Evolutionary conservation across 495 filamentous ascomycete genomes (phyloP), one percentile per base, ranked within the genome.

Genomic region (Penicillium egyptiacum): DNA sequence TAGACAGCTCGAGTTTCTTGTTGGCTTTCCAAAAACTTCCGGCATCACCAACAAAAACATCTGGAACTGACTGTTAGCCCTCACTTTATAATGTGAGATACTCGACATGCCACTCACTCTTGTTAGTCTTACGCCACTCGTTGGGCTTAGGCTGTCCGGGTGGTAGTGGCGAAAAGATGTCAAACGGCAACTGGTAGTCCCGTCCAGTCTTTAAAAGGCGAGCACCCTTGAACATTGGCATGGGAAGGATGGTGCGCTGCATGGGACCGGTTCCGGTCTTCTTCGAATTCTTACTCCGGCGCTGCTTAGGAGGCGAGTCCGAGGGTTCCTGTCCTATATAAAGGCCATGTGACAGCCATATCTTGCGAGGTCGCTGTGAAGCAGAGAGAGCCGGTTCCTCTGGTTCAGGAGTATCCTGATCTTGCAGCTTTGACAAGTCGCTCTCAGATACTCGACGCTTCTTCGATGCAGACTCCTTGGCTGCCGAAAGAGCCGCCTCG

Each of bases 11-110:
- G 55, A 88, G 79, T 16, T 83, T 82, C 43, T 86, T 87, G 55
- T 81, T 84, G 59, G 88, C 90, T 66, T 88, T 90, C 93, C 94
- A 97, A 57, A 88, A 78, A 12, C 84, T 81, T n/a, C 79, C 82
- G 28, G 94, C 90, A 62, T 97, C 90, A 25, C 94, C 94, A 54
- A 96, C 84, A 62, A 98, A 96, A 23, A 92, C 88, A 74, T 96
- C 91, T 96, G 62, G 22, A 53, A 53, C 16, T 22, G 28, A 51
- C 31, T 22, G 50, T 75, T 61, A 74, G 65, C 22, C 53, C 14
- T 26, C 17, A 35, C 22, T 31, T 47, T 17, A 16, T 23, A 12
- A 28, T 26, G 33, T 12, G n/a, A 7, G 17, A 28, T 23, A 25
- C 4, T 43, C 8, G 14, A 20, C 3, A 17, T 16, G 44, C 2